These are phyloP conservation scores for Fusarium oligoseptatum DNA, from an alignment of 2,329 filamentous ascomycete genomes.

Conservation along the genomic window DNA sequence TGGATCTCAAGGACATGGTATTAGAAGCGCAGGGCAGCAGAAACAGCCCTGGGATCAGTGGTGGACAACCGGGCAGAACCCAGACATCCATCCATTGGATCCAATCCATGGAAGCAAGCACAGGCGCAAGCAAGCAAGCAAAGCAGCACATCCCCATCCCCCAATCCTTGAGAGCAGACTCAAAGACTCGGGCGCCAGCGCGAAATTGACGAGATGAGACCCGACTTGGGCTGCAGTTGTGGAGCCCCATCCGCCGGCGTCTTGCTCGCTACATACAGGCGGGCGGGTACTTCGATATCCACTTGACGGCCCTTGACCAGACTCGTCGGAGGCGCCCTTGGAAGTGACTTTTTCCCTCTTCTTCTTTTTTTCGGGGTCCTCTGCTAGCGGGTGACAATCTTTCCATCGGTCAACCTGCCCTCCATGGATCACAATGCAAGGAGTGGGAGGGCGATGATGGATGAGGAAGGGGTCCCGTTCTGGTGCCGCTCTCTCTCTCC, in stretches of 20 bases:
- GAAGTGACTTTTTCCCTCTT: not conserved
- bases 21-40: constrained; percentile 28
- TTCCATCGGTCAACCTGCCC: not conserved
- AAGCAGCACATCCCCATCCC: not conserved
- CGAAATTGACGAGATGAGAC: constrained; percentile 50
- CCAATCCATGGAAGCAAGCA: too few relatives aligned
- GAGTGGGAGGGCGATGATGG: constrained; percentile 26
- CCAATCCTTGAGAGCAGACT: constrained; percentile 29
- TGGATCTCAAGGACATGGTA: not conserved
- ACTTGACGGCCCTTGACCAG: constrained; percentile 22
- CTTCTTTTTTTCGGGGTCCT: constrained; percentile 5
- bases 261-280: not conserved
- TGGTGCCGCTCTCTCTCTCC: constrained; percentile 16
- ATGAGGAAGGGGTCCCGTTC: constrained; percentile 10
- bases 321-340: constrained; percentile 13
- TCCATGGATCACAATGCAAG: constrained; percentile 31
- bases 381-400: constrained; percentile 14
- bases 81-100: not conserved
- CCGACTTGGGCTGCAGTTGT: constrained; percentile 43
- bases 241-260: constrained; percentile 28
- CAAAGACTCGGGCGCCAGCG: constrained; percentile 46
- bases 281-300: constrained; percentile 5
- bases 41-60: constrained; percentile 27
- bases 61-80: constrained; percentile 10
- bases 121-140: not conserved